Percentiles rank a stretch among this genome's conserved stretches.
Evolutionary conservation across 768 basidiomycete species (phyloP).

Genomic region (Psilocybe cyanescens): DNA sequence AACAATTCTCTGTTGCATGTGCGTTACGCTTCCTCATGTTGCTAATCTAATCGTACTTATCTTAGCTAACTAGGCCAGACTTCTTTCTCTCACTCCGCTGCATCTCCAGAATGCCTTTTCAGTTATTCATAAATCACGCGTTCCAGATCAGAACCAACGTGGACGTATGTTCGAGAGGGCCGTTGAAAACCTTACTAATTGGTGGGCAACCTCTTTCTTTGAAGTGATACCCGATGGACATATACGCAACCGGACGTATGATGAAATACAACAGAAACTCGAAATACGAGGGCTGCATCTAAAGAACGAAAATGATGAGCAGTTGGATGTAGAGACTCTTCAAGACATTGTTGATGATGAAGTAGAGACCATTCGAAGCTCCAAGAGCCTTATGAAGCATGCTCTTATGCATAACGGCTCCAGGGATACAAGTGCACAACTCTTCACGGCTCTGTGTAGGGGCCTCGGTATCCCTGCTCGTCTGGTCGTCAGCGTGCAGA

Average conservation of each 20-base stretch:
- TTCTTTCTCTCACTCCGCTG: constrained; percentile 86
- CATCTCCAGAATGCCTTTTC: constrained; percentile 80
- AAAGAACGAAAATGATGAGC: constrained; percentile 24
- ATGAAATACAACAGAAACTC: constrained; percentile 61
- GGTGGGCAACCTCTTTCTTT: constrained; percentile 85
- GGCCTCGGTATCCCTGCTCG: constrained; percentile 86
- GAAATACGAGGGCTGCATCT: constrained; percentile 32
- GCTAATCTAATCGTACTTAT: background rate
- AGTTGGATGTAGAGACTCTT: constrained; percentile 45
- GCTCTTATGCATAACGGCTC: constrained; percentile 79
- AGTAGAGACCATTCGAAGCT: constrained; percentile 70
- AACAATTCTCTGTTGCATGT: constrained; percentile 87
- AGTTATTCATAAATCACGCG: constrained; percentile 76
- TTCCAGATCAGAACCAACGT: constrained; percentile 81
- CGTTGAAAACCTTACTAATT: constrained; percentile 70
- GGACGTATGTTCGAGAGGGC: constrained; percentile 89
- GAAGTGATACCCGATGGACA: constrained; percentile 65
- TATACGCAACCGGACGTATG: constrained; percentile 76
- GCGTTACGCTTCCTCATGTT: constrained; percentile 14
- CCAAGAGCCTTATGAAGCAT: constrained; percentile 94
- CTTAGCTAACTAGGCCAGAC: constrained; percentile 66
- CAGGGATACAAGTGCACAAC: constrained; percentile 84
- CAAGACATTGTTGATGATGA: constrained; percentile 55
- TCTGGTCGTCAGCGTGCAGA: constrained; percentile 88
- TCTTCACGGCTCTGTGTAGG: constrained; percentile 90